Evolutionary conservation across 2,329 filamentous ascomycete species (phyloP).

Genomic region (Pyricularia sp.): DNA sequence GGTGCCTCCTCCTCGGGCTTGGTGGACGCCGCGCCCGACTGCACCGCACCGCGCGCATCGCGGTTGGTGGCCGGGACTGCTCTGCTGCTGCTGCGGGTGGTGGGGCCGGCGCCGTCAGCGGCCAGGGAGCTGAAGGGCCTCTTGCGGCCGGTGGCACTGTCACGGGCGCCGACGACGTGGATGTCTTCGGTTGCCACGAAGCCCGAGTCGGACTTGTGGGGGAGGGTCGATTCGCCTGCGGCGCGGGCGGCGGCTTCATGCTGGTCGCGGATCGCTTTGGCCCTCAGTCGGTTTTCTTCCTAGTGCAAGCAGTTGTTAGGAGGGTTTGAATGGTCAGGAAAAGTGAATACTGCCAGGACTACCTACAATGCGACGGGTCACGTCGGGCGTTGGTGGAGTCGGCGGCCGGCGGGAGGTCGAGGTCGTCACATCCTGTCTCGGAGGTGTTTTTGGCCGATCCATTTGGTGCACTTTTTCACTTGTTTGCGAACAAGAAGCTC

Average conservation of each 20-base stretch:
- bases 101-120: not conserved
- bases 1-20: constrained; percentile 21
- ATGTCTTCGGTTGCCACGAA: constrained; percentile 63
- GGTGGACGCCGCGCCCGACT: constrained; percentile 19
- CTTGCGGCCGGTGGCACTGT: constrained; percentile 34
- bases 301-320: constrained; percentile 23
- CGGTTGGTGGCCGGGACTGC: constrained; percentile 50
- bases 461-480: constrained; percentile 20
- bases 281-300: constrained; percentile 81
- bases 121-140: constrained; percentile 44
- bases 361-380: constrained; percentile 44
- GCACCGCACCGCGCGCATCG: constrained; percentile 40
- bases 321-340: not conserved
- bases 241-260: constrained; percentile 53
- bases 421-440: constrained; percentile 17
- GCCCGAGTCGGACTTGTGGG: constrained; percentile 49
- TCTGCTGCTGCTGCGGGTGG: constrained; percentile 39
- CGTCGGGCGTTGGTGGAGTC: constrained; percentile 45
- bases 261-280: constrained; percentile 76
- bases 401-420: constrained; percentile 14
- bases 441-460: constrained; percentile 39
- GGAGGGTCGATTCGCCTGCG: constrained; percentile 28
- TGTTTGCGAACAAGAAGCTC: not conserved
- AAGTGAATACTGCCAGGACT: not conserved
- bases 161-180: constrained; percentile 32